Percentiles rank a stretch among this genome's conserved stretches.
Conservation (phyloP, 371 early-diverging fungal species). For the Apophysomyces sp. region DNA sequence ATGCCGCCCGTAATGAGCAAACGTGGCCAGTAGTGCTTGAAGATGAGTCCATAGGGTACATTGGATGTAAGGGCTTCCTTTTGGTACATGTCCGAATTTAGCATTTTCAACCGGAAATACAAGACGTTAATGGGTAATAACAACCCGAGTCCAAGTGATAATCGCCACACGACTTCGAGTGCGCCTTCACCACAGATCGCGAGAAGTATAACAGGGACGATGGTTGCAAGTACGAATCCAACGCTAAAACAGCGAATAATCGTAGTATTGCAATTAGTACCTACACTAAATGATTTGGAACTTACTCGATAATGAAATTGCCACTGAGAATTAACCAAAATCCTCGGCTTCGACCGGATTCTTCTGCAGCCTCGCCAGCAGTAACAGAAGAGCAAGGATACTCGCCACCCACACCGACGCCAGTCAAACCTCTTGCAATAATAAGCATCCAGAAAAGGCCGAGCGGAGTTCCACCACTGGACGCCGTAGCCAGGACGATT, state of each 20-base stretch:
- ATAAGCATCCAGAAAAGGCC: constrained; percentile 42
- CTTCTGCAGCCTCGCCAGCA: constrained; percentile 47
- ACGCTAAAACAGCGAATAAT: constrained; percentile 7
- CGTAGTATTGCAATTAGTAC: neutral
- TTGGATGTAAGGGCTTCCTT: constrained; percentile 49
- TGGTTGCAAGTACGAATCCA: constrained; percentile 48
- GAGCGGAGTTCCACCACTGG: constrained; percentile 8
- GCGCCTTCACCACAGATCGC: constrained; percentile 34
- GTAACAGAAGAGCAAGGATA: constrained; percentile 48
- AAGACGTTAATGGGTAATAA: constrained; percentile 48
- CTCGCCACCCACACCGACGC: constrained; percentile 51
- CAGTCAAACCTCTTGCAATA: constrained; percentile 39
- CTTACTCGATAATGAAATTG: constrained; percentile 39
- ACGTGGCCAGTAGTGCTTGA: constrained; percentile 55
- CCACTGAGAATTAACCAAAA: constrained; percentile 42
- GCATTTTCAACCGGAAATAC: constrained; percentile 59
- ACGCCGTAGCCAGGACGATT: constrained; percentile 16
- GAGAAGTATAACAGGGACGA: constrained; percentile 49
- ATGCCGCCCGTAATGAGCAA: constrained; percentile 53
- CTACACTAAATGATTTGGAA: neutral
- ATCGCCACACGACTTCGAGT: constrained; percentile 47
- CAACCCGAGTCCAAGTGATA: constrained; percentile 51
- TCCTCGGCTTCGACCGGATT: constrained; percentile 41
- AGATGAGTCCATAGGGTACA: constrained; percentile 53
- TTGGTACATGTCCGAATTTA: constrained; percentile 46